These are phyloP conservation scores for Wickerhamomyces sp. DNA, from an alignment of 1,139 yeast species.

Conservation along the genomic window DNA sequence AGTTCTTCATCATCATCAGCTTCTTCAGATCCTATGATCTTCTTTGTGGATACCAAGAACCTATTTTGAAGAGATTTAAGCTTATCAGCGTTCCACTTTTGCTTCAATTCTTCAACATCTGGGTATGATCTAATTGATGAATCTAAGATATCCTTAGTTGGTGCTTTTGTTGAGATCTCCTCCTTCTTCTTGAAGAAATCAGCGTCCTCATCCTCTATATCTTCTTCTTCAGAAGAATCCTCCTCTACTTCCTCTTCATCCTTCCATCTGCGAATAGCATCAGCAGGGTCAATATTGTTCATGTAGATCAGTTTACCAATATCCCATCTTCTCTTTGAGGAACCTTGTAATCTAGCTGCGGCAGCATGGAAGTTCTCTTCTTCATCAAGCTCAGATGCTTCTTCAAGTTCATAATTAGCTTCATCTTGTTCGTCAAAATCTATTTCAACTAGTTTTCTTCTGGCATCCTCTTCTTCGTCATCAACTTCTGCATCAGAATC, in stretches of 20 bases:
- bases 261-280: slow-evolving; percentile 74
- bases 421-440: slow-evolving; percentile 44
- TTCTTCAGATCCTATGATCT: slow-evolving; percentile 33
- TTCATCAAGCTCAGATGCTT: slow-evolving; percentile 44
- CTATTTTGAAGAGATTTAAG: slow-evolving; percentile 49
- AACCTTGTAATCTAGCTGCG: slow-evolving; percentile 44
- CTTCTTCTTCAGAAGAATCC: slow-evolving; percentile 35
- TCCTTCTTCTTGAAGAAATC: slow-evolving; percentile 60
- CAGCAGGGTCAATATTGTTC: slow-evolving; percentile 70
- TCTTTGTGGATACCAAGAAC: slow-evolving; percentile 66
- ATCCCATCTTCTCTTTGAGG: slow-evolving; percentile 59
- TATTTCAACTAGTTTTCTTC: slow-evolving; percentile 40
- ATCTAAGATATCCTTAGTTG: slow-evolving; percentile 28
- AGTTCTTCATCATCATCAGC: slow-evolving; percentile 48
- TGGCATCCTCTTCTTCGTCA: slow-evolving; percentile 30
- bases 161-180: slow-evolving; percentile 9
- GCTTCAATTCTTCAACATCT: slow-evolving; percentile 44
- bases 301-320: slow-evolving; percentile 76
- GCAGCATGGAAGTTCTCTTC: slow-evolving; percentile 41
- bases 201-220: slow-evolving; percentile 59
- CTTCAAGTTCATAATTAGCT: slow-evolving; percentile 35
- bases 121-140: slow-evolving; percentile 36
- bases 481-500: slow-evolving; percentile 36
- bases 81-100: slow-evolving; percentile 51
- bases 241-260: slow-evolving; percentile 42